phyloP scores from a whole-genome alignment of 1,139 yeast genomes.

The Hanseniaspora uvarum region DNA sequence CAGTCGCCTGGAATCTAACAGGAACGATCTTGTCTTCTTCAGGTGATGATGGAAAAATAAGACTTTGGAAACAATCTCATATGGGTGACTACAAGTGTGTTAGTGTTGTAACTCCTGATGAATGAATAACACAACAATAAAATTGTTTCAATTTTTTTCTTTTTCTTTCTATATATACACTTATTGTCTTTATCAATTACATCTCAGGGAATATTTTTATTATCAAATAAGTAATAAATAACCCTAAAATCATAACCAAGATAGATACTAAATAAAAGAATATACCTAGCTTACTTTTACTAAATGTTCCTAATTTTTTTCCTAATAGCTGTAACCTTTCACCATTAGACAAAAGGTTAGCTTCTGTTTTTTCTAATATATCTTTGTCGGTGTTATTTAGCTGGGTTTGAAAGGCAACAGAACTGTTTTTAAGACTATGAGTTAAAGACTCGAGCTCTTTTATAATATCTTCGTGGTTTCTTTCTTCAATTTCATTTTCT shows the following conservation, averaged over 20 bases:
- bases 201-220: constrained; percentile 35
- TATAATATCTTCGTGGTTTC: constrained; percentile 31
- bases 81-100: constrained; percentile 83
- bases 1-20: constrained; percentile 87
- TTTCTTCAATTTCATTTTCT: constrained; percentile 25
- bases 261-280: constrained; percentile 29
- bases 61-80: constrained; percentile 85
- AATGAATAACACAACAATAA: not conserved
- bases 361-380: constrained; percentile 34
- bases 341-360: constrained; percentile 29
- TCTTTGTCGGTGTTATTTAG: constrained; percentile 32
- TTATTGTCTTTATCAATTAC: constrained; percentile 18
- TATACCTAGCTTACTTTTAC: constrained; percentile 31
- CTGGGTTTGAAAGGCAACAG: constrained; percentile 34
- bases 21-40: constrained; percentile 89
- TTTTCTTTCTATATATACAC: not conserved
- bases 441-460: constrained; percentile 34
- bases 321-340: constrained; percentile 21
- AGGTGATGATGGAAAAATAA: constrained; percentile 87
- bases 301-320: constrained; percentile 27
- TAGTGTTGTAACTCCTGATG: constrained; percentile 71
- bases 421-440: constrained; percentile 32
- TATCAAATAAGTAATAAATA: constrained; percentile 30
- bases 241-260: constrained; percentile 27
- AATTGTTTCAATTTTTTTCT: not conserved